Conservation (phyloP, 2,329 filamentous ascomycete genomes). For the Penicillium sp. region DNA sequence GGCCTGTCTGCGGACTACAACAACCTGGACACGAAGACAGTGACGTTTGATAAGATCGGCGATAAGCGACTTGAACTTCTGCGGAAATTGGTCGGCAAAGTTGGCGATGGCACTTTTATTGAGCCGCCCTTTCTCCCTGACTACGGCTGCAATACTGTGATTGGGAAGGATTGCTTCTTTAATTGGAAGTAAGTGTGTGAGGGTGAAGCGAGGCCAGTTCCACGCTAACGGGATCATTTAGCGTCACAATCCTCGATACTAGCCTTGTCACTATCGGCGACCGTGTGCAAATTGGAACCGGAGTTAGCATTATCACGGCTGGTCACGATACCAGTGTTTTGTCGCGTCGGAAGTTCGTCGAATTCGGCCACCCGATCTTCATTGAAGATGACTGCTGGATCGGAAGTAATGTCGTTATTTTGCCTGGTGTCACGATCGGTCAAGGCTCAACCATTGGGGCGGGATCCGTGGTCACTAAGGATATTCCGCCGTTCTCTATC, state of each 20-base stretch:
- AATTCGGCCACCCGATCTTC: conserved; percentile 51
- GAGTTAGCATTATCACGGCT: conserved; percentile 55
- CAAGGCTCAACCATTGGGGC: conserved; percentile 45
- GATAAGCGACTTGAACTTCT: conserved; percentile 29
- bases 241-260: conserved; percentile 58
- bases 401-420: conserved; percentile 48
- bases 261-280: conserved; percentile 56
- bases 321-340: conserved; percentile 55
- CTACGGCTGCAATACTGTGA: conserved; percentile 35
- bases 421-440: conserved; percentile 47
- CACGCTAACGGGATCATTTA: conserved; percentile 32
- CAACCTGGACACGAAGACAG: conserved; percentile 26
- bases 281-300: conserved; percentile 55
- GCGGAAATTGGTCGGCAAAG: conserved; percentile 28
- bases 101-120: conserved; percentile 32
- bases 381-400: conserved; percentile 55
- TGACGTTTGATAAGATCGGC: conserved; percentile 29
- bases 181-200: conserved; percentile 32
- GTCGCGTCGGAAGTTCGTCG: conserved; percentile 50
- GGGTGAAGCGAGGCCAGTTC: neutral
- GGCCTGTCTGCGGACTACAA: conserved; percentile 32
- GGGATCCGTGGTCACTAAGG: conserved; percentile 42
- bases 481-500: conserved; percentile 34
- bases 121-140: conserved; percentile 35
- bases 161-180: conserved; percentile 34